These are phyloP conservation scores for Lentinula boryana DNA, from an alignment of 768 basidiomycete genomes.

Conservation along the genomic window DNA sequence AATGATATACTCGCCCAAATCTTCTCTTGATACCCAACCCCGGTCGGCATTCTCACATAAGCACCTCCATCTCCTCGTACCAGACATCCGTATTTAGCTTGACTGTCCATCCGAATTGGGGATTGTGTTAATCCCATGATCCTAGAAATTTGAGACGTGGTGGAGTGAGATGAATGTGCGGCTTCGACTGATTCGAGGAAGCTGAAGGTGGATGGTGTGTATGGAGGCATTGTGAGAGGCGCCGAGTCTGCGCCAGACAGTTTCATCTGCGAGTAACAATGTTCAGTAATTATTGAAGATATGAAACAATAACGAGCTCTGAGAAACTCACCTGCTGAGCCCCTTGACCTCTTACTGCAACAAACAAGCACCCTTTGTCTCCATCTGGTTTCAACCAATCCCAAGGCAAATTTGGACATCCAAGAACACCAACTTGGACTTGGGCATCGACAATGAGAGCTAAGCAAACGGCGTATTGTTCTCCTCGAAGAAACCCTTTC, in stretches of 20 bases:
- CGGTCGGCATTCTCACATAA: constrained; percentile 77
- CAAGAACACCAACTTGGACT: constrained; percentile 81
- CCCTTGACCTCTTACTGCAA: constrained; percentile 84
- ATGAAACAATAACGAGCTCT: neutral
- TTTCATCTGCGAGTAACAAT: constrained; percentile 32
- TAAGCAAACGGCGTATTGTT: constrained; percentile 90
- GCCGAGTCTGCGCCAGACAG: constrained; percentile 44
- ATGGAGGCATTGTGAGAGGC: constrained; percentile 43
- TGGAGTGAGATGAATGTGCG: constrained; percentile 84
- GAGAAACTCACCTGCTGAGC: constrained; percentile 53
- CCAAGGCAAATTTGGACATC: constrained; percentile 86
- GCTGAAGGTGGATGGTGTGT: constrained; percentile 42
- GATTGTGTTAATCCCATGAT: constrained; percentile 60
- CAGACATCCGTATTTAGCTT: constrained; percentile 90
- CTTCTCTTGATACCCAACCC: constrained; percentile 81
- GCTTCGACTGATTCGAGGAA: constrained; percentile 93
- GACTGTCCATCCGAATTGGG: constrained; percentile 90
- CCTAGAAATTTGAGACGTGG: constrained; percentile 68
- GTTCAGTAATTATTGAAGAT: neutral
- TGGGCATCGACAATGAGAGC: constrained; percentile 74
- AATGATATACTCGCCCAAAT: constrained; percentile 68
- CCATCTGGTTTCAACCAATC: constrained; percentile 46
- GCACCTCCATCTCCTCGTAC: constrained; percentile 81
- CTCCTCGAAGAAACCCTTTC: constrained; percentile 87
- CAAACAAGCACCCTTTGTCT: constrained; percentile 74